Evolutionary conservation across 164 flowering plant genomes (phyloP), one percentile per base, ranked within the genome.

Genomic region (Tinospora cordifolia): DNA sequence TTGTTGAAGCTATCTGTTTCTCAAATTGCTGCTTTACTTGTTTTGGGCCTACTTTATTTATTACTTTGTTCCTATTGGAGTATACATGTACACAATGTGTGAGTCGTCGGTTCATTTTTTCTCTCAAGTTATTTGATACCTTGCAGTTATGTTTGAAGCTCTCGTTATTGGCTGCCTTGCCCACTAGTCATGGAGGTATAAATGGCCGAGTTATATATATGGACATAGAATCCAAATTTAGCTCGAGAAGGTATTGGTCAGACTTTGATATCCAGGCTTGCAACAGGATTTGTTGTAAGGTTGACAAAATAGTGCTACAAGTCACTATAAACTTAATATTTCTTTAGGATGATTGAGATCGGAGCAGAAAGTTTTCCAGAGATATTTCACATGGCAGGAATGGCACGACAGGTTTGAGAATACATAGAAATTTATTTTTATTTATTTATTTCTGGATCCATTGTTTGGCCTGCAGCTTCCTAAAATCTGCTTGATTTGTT

Each of bases 71-170:
- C 21, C 21, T 17, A n/a, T 51, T 51, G 59, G 59, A n/a, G 19
- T 17, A 41, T 41, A 41, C 46, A 51, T 19, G n/a, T 64, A 21
- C 24, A 34, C 19, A 0, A 14, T 12, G 4, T 39, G 6, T 36
- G 17, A 9, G 25, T 0, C 19, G 25, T 0, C 19, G 15, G 26
- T 47, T 67, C 26, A 67, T n/a, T 3, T 4, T 14, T 11, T 25
- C 26, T 24, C 27, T 30, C 26, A 26, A 47, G 40, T n/a, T 63
- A 6, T 44, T 51, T 17, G 21, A 63, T 54, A 17, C 39, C 49
- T 64, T 81, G 82, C 85, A 91, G 94, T 84, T 92, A 65, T 92
- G 98, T 81, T 59, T 92, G 79, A 92, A 90, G 85, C 88, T 92
- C 66, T 69, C 98, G 3, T 69, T 92, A 30, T 79, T 87, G 76